Base-by-base conservation (phyloP, 2,329 filamentous ascomycete species). In the Fusarium sp. region DNA sequence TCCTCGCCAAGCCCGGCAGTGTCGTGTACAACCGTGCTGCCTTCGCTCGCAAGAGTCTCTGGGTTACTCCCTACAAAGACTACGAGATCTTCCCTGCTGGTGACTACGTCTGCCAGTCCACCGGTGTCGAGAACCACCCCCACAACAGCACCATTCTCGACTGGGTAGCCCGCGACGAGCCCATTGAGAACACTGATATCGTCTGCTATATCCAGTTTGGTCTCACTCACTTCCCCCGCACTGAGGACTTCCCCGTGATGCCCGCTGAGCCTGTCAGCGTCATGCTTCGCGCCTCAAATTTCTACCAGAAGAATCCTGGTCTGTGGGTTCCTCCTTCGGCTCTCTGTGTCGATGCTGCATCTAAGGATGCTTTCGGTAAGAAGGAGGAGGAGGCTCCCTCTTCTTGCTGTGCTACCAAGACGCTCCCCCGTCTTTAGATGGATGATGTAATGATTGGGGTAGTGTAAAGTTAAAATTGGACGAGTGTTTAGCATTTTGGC, bases 141-240 rank as follows among this genome's bases (percentile, higher is more conserved):
- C 92, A 93, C 2, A 93, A 92, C 1, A 82, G 84, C 46, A 94
- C 93, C 40, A 85, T 97, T 4, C 90, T 92, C 1, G 87, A 91
- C 75, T 96, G 94, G 94, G 92, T 96, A n/a, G 89, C 94, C 70
- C 91, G 93, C 12, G 85, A 85, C 42, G 91, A 89, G 71, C 88
- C 86, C 38, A 91, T 97, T 75, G 93, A 93, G 60, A 93, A 97
- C 85, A 93, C 91, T 0, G 94, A 98, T 81, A 85, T 97, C 33
- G 95, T 98, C 2, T 89, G 97, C 33, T 98, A 95, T 94, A 95
- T 97, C 84, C 97, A 95, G 0, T 98, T 97, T 78, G 95, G 95
- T 42, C 86, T 97, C 43, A 96, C 93, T 1, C 95, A 97, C 81
- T 96, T 97, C 86, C 95, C 95, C 0, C 86, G 93, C 0, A 95